A percentile compares a stretch with the other conserved stretches of the same genome.
Evolutionary conservation across 2,329 filamentous ascomycete genomes (phyloP).

Genomic region (Talaromyces islandicus): DNA sequence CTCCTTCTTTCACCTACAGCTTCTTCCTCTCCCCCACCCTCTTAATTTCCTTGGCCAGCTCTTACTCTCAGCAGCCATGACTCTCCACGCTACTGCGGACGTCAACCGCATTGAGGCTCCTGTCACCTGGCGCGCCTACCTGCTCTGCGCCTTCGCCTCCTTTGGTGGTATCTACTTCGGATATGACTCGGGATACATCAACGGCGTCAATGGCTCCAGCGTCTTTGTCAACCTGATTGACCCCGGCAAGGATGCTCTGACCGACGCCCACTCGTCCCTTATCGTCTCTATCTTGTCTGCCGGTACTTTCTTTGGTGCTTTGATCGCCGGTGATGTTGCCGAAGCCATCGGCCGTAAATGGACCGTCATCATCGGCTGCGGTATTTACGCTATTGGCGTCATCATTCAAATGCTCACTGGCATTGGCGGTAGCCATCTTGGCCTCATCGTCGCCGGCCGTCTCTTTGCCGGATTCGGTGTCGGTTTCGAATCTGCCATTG

Average conservation of each 20-base stretch:
- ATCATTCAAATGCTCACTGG: constrained; percentile 57
- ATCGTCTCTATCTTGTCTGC: constrained; percentile 73
- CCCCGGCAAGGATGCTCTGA: constrained; percentile 33
- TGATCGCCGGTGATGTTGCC: constrained; percentile 71
- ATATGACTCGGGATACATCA: constrained; percentile 54
- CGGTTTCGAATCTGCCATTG: constrained; percentile 72
- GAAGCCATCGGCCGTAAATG: constrained; percentile 62
- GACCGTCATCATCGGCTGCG: constrained; percentile 66
- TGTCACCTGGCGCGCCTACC: constrained; percentile 53
- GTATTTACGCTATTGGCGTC: constrained; percentile 64
- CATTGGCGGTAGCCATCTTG: constrained; percentile 49
- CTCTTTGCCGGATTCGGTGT: constrained; percentile 71
- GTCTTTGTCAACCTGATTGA: constrained; percentile 41
- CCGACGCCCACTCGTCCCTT: constrained; percentile 49
- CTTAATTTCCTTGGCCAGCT: background rate
- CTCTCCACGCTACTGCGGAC: constrained; percentile 39
- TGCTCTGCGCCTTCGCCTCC: constrained; percentile 56
- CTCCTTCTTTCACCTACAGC: background rate
- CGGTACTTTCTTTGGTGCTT: constrained; percentile 71
- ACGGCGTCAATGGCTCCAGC: constrained; percentile 46
- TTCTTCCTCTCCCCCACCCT: background rate
- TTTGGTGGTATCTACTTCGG: constrained; percentile 58
- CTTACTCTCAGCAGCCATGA: background rate
- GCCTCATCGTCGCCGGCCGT: constrained; percentile 65
- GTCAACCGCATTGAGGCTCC: constrained; percentile 53